A percentile compares a stretch with the other conserved stretches of the same genome.
Conservation (phyloP, 352 stramenopile genomes). For the Saprolegnia parasitica region DNA sequence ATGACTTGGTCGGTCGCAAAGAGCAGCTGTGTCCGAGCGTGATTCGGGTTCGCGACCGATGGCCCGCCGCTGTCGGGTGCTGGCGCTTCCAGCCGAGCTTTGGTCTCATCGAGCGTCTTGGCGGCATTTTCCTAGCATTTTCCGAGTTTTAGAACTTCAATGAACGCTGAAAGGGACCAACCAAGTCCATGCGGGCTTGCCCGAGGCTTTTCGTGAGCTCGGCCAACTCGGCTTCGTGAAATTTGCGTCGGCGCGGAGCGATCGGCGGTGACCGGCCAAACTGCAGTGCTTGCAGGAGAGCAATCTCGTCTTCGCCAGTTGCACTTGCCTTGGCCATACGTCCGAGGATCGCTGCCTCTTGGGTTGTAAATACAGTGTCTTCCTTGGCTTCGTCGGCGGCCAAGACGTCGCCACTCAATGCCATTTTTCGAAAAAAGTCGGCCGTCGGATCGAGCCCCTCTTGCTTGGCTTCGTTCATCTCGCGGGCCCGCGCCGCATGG, state of each 20-base stretch:
- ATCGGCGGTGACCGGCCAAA: constrained; percentile 41
- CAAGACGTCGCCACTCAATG: constrained; percentile 55
- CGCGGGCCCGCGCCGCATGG: constrained; percentile 52
- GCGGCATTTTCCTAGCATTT: constrained; percentile 9
- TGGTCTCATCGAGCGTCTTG: constrained; percentile 15
- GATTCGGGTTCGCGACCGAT: constrained; percentile 13
- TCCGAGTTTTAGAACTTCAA: background rate
- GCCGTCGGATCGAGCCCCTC: constrained; percentile 66
- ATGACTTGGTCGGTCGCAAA: constrained; percentile 73
- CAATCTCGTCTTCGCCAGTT: constrained; percentile 36
- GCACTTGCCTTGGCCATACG: constrained; percentile 44
- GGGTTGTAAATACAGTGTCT: constrained; percentile 45
- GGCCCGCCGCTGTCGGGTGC: constrained; percentile 32
- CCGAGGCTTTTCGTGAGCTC: background rate
- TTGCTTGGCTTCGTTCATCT: constrained; percentile 61
- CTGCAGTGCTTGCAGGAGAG: constrained; percentile 40
- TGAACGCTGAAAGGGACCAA: background rate
- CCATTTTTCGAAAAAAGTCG: constrained; percentile 67
- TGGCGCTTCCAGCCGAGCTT: background rate
- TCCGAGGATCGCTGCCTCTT: constrained; percentile 41
- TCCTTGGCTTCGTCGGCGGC: constrained; percentile 51
- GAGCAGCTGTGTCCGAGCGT: constrained; percentile 60
- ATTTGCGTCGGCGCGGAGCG: constrained; percentile 47
- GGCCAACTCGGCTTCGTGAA: constrained; percentile 57
- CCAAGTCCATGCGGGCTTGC: constrained; percentile 12